Evolutionary conservation across 352 stramenopile genomes (phyloP), one percentile per base, ranked within the genome.

Genomic region (Globisporangium polare): DNA sequence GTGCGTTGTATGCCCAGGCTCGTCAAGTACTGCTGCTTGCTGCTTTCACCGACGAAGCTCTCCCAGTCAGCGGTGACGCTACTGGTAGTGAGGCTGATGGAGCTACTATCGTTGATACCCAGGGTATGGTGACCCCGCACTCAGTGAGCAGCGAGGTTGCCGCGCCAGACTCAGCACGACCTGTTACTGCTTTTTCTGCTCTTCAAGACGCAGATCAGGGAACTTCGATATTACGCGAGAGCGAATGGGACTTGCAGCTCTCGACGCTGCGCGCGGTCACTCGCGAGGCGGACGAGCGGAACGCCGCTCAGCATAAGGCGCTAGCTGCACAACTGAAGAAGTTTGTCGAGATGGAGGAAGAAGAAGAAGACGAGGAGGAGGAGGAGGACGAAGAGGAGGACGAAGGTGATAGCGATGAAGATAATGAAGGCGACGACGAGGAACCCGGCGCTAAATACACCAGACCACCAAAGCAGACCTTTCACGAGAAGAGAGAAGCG

Each of bases 211-310:
- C 15, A 15, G 22, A 33, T 5, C 15, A 13, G 13, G 5, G 5
- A 22, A 8, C 6, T 2, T n/a, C 15, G 18, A 5, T 6, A 24
- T 42, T 18, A 12, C 50, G 13, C 10, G 22, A 46, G n/a, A 18
- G 17, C 3, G 62, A 72, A 27, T 84, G 75, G 73, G 53, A 82
- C 54, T 73, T 69, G 61, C 55, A 62, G 13, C 50, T 84, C 51
- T 46, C 70, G 46, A 75, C 55, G 10, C 63, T 82, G 27, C 49
- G 59, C 7, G 52, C 64, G 5, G 33, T 73, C 26, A 71, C 68
- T 17, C 67, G 67, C 13, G 52, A 51, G 26, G 73, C 71, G 0
- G 75, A 84, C 43, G 58, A 65, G 22, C 45, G 53, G 27, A 74
- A 72, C 4, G 57, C 66, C 2, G 18, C n/a, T 10, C 46, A 69